Evolutionary conservation across 2,329 filamentous ascomycete genomes (phyloP).

Genomic region (Xylariaceae sp.): DNA sequence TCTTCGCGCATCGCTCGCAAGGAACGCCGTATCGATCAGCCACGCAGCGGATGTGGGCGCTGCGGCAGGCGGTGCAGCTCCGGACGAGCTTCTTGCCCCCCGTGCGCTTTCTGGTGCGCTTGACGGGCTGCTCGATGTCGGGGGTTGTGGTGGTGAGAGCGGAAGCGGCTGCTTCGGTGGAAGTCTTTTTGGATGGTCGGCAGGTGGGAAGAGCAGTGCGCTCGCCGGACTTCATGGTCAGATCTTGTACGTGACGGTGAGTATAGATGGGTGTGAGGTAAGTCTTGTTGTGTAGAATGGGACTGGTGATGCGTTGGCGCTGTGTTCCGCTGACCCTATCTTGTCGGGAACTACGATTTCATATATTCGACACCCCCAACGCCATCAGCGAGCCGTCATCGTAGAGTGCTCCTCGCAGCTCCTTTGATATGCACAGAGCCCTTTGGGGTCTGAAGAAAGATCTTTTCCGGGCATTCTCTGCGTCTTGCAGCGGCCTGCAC

Average conservation of each 20-base stretch:
- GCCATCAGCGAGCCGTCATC: no score
- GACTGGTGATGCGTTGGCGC: not conserved
- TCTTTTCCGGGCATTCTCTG: no score
- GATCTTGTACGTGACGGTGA: not conserved
- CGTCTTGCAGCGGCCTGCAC: no score
- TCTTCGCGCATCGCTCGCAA: constrained; percentile 17
- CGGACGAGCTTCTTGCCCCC: constrained; percentile 7
- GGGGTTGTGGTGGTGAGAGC: not conserved
- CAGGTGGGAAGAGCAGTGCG: not conserved
- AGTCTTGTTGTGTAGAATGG: not conserved
- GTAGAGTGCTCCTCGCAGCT: not conserved
- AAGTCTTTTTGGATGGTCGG: not conserved
- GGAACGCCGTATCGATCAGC: constrained; percentile 14
- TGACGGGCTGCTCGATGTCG: not conserved
- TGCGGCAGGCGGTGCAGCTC: constrained; percentile 13
- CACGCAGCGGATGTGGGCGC: constrained; percentile 15
- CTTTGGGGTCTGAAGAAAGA: no score
- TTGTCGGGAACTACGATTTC: no score
- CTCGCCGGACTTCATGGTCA: not conserved
- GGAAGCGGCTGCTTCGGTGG: not conserved
- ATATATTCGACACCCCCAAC: no score
- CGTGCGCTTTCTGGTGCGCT: constrained; percentile 9
- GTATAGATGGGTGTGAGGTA: not conserved
- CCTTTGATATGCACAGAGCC: not conserved
- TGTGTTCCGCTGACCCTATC: not conserved